Percentiles rank a stretch among this genome's conserved stretches.
Conservation (phyloP, 257 asterid genomes). For the Osmanthus fragrans region DNA sequence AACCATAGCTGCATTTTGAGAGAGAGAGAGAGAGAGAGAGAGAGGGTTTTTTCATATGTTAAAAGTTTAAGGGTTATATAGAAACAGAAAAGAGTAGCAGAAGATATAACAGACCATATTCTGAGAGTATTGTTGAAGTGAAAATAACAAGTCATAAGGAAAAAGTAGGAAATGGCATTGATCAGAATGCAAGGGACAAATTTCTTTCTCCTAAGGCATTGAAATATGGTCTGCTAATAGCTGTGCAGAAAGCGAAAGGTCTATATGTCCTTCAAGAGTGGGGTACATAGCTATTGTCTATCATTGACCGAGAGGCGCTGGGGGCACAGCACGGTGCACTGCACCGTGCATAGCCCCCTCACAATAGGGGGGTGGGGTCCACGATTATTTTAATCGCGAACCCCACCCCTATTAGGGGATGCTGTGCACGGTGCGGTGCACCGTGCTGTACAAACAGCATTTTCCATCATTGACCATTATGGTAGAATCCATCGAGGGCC, state of each 20-base stretch:
- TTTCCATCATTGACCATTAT: background rate
- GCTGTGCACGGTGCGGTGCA: too few relatives aligned
- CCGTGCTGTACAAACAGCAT: too few relatives aligned
- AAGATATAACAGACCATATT: conserved; percentile 3
- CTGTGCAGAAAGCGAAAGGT: conserved; percentile 50
- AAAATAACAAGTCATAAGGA: conserved; percentile 66
- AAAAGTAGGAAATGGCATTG: conserved; percentile 30
- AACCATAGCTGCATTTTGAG: conserved; percentile 1
- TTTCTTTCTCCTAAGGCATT: conserved; percentile 18
- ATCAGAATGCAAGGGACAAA: conserved; percentile 2
- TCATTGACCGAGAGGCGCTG: too few relatives aligned
- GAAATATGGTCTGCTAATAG: conserved; percentile 27
- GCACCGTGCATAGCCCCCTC: too few relatives aligned
- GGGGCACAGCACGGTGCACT: too few relatives aligned
- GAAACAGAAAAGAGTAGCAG: too few relatives aligned
- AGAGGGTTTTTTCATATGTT: background rate
- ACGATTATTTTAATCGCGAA: too few relatives aligned
- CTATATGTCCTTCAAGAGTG: background rate
- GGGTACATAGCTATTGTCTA: background rate
- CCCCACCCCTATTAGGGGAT: too few relatives aligned
- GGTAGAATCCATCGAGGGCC: background rate
- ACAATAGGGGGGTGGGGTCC: too few relatives aligned
- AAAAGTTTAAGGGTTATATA: too few relatives aligned
- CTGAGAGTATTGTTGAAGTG: conserved; percentile 34
- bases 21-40: conserved; percentile 15